Evolutionary conservation across 2,329 filamentous ascomycete species (phyloP).

Genomic region (Purpureocillium takamizusanense): DNA sequence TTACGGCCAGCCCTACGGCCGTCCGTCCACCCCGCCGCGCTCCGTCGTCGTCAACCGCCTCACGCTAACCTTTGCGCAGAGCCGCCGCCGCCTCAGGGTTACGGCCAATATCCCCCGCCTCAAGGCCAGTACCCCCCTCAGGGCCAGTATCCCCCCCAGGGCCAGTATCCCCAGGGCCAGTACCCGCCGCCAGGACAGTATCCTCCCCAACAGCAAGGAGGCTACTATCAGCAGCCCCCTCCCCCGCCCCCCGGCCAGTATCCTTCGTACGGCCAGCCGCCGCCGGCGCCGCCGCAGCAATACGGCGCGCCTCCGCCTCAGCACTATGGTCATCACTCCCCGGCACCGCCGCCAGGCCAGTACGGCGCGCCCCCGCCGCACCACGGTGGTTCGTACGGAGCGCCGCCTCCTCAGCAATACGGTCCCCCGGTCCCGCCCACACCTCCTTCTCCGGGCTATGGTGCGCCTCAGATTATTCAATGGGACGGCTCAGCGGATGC

Average conservation of each 20-base stretch:
- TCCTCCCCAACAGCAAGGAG: slow-evolving; percentile 19
- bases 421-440: slow-evolving; percentile 40
- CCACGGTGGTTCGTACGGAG: slow-evolving; percentile 22
- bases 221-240: slow-evolving; percentile 18
- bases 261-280: slow-evolving; percentile 14
- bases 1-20: slow-evolving; percentile 21
- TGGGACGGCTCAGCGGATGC: slow-evolving; percentile 63
- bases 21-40: slow-evolving; percentile 17
- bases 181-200: slow-evolving; percentile 22
- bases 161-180: slow-evolving; percentile 15
- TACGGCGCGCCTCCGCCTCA: slow-evolving; percentile 23
- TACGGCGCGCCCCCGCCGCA: slow-evolving; percentile 25
- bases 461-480: slow-evolving; percentile 57
- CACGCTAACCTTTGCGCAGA: slow-evolving; percentile 9
- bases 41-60: not conserved
- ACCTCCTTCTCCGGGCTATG: slow-evolving; percentile 66
- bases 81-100: slow-evolving; percentile 27
- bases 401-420: slow-evolving; percentile 27
- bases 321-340: slow-evolving; percentile 9
- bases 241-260: slow-evolving; percentile 15
- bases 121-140: slow-evolving; percentile 19
- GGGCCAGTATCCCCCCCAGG: slow-evolving; percentile 20
- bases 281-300: slow-evolving; percentile 11
- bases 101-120: slow-evolving; percentile 24
- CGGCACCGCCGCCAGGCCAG: slow-evolving; percentile 14